Evolutionary conservation across 2,329 filamentous ascomycete species (phyloP), one percentile per base, ranked within the genome.

Genomic region (Arachnopeziza araneosa): DNA sequence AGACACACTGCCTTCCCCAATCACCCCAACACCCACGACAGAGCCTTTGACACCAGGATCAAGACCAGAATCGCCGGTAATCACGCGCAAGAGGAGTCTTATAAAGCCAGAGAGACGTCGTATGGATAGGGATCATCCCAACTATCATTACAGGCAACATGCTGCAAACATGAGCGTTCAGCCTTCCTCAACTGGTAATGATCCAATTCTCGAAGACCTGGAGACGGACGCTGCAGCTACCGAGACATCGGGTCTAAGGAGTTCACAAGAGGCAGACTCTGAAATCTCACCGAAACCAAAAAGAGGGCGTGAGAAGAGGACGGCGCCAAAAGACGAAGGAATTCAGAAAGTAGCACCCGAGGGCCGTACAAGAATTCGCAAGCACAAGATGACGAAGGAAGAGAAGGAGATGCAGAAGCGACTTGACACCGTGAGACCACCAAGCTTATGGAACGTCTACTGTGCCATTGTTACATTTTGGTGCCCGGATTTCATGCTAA

Each of bases 121-220:
- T 67, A 91, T 96, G 67, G 89, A 93, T 68, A 86, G 83, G 65
- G 89, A 93, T 68, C 92, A 98, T 73, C 92, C 93, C 17, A 96
- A 98, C 74, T 99, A 97, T 72, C 84, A 97, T 76, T 99, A 99
- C 75, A 87, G 91, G 67, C 90, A 96, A 73, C 93, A 96, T 83
- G 92, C 96, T 10, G 90, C 92, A 69, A 90, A 93, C 65, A 97
- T 99, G 92, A 83, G 88, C 58, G 89, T 92, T 5, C 80, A 91
- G 65, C 95, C 96, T 0, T 98, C 95, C 0, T 89, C 91, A 7
- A 98, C 95, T 0, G 95, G 95, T 62, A 90, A 96, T 68, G 93
- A 98, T 69, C 91, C 93, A 2, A 85, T 96, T 56, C 76, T 90
- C 58, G 93, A 97, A 74, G 88, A 91, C 61, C 75, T 90, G 22